phyloP scores from a whole-genome alignment of 2,329 filamentous ascomycete genomes.

The Sphaerulina vaccinii region DNA sequence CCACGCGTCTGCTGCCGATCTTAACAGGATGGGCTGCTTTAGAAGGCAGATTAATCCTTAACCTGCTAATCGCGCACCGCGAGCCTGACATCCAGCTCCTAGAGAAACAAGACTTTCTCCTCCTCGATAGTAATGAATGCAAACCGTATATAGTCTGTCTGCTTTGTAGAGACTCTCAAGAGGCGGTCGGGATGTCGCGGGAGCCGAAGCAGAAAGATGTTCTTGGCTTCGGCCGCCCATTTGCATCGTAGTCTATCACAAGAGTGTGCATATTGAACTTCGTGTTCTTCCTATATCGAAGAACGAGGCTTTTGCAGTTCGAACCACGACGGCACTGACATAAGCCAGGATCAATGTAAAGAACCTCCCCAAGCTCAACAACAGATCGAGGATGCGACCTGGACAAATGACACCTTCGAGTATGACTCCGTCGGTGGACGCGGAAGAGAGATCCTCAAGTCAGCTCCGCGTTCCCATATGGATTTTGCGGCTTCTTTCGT shows the following conservation, averaged over 20 bases:
- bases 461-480: too few species aligned
- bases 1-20: not conserved
- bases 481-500: too few species aligned
- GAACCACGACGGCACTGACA: conserved; percentile 19
- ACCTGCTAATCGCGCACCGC: conserved; percentile 23
- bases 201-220: conserved; percentile 24
- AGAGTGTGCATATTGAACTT: conserved; percentile 13
- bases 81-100: conserved; percentile 21
- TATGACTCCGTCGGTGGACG: too few species aligned
- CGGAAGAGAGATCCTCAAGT: too few species aligned
- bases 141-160: conserved; percentile 21
- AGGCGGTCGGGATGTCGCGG: conserved; percentile 14
- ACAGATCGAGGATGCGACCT: too few species aligned
- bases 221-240: conserved; percentile 20
- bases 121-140: conserved; percentile 20
- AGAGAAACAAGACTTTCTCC: conserved; percentile 20
- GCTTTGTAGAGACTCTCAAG: not conserved
- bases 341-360: conserved; percentile 19
- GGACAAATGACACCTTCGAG: too few species aligned
- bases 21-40: conserved; percentile 6
- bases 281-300: conserved; percentile 13
- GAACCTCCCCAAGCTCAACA: conserved; percentile 17
- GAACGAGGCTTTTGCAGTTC: conserved; percentile 22
- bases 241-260: conserved; percentile 16
- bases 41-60: conserved; percentile 14